Conservation (phyloP, 257 asterid genomes). For the Paraleonurus japonicus region DNA sequence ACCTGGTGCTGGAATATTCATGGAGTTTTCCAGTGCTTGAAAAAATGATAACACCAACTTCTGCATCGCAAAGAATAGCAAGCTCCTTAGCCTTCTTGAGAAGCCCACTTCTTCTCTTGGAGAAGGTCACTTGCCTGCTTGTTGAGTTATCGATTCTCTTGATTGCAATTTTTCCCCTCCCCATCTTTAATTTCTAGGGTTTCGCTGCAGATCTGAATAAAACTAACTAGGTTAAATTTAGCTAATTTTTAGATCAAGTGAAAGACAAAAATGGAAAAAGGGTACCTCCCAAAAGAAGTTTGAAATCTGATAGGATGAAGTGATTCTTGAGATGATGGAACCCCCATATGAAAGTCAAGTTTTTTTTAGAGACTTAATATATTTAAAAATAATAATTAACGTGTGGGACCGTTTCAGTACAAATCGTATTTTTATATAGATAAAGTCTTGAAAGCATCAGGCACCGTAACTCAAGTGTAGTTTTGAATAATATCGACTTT, state of each 20-base stretch:
- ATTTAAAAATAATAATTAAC: neutral
- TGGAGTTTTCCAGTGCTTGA: neutral
- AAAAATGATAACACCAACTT: neutral
- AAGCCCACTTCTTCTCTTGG: neutral
- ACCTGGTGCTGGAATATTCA: neutral
- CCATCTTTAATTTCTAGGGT: neutral
- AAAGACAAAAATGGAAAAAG: neutral
- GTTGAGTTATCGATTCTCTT: constrained; percentile 1
- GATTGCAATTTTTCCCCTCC: neutral
- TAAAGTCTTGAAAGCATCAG: too few relatives aligned
- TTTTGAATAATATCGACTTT: too few relatives aligned
- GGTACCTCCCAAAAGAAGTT: neutral
- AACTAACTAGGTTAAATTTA: neutral
- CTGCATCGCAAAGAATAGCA: neutral
- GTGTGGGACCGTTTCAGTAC: neutral
- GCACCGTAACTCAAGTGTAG: too few relatives aligned
- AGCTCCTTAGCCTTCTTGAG: constrained; percentile 4
- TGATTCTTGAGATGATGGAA: neutral
- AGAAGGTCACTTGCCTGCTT: constrained; percentile 3
- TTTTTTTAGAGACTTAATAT: neutral
- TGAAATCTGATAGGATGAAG: neutral
- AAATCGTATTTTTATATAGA: too few relatives aligned
- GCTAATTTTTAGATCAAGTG: neutral
- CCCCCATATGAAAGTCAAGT: neutral
- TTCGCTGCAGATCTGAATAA: neutral